phyloP scores from a whole-genome alignment of 2,329 filamentous ascomycete genomes.

The Hirsutella rhossiliensis region DNA sequence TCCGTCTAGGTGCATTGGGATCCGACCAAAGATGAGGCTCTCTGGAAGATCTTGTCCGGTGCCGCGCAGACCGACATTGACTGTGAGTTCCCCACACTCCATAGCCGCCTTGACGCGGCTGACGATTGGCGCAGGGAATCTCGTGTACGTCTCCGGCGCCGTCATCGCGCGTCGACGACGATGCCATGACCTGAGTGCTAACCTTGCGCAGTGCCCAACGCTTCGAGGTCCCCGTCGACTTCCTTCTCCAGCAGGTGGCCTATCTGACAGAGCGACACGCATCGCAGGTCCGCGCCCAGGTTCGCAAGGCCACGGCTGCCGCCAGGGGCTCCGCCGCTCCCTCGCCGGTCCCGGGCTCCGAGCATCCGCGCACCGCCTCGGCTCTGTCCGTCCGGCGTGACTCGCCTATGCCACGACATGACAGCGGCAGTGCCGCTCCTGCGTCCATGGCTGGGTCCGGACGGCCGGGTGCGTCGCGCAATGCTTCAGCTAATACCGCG shows the following conservation, averaged over 20 bases:
- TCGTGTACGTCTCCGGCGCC: conserved; percentile 43
- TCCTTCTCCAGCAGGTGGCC: conserved; percentile 84
- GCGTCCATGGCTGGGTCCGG: conserved; percentile 26
- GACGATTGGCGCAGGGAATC: conserved; percentile 47
- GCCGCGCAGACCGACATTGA: conserved; percentile 75
- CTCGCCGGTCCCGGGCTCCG: conserved; percentile 43
- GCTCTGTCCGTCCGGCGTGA: conserved; percentile 46
- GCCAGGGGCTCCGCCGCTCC: conserved; percentile 43
- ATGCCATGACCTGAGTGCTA: conserved; percentile 4
- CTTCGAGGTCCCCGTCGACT: conserved; percentile 78
- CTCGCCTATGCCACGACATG: conserved; percentile 37
- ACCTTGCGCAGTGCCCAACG: conserved; percentile 46
- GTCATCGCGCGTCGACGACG: not conserved
- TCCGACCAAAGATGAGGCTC: conserved; percentile 67
- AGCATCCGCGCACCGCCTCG: conserved; percentile 34
- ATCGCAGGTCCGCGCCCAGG: conserved; percentile 79
- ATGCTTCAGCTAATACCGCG: conserved; percentile 29
- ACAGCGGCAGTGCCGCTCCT: conserved; percentile 29
- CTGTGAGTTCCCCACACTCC: conserved; percentile 43
- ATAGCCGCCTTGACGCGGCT: conserved; percentile 3
- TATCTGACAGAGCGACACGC: conserved; percentile 89
- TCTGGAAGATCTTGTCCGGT: conserved; percentile 85
- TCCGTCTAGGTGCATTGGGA: conserved; percentile 69
- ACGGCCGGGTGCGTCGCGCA: conserved; percentile 34
- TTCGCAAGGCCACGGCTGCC: conserved; percentile 59